phyloP scores from a whole-genome alignment of 306 rosid genomes.

The Neltuma alba region DNA sequence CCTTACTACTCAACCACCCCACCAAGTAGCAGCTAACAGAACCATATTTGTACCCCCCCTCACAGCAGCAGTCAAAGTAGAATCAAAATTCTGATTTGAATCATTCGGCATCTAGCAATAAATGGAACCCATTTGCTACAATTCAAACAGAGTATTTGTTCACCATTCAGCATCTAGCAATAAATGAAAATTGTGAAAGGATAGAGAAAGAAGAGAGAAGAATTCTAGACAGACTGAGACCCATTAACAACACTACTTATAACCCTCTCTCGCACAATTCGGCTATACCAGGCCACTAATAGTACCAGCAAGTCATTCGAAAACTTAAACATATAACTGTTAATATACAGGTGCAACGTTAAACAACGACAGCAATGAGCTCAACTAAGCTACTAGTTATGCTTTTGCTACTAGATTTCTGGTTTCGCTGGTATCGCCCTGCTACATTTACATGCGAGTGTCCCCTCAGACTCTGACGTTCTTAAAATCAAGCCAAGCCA shows the following conservation, averaged over 20 bases:
- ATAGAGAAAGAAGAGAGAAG: neutral
- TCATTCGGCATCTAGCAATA: neutral
- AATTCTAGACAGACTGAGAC: neutral
- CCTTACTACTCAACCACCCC: neutral
- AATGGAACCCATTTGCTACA: neutral
- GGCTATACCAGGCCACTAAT: neutral
- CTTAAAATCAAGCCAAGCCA: neutral
- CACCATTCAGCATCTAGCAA: neutral
- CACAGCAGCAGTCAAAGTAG: neutral
- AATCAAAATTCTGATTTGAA: neutral
- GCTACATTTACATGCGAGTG: neutral
- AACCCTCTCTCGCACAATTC: neutral
- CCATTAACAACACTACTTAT: neutral
- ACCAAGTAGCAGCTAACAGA: neutral
- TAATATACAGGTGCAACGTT: neutral
- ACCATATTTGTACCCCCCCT: neutral
- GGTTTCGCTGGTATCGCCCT: neutral
- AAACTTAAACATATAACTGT: neutral
- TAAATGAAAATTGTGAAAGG: neutral
- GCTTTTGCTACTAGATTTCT: conserved; percentile 12
- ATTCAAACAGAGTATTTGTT: neutral
- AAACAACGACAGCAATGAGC: neutral
- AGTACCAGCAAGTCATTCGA: neutral
- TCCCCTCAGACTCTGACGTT: neutral
- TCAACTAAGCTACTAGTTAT: neutral